Percentiles rank a stretch among this genome's conserved stretches.
Evolutionary conservation across 257 asterid species (phyloP).

Genomic region (Penstemon eatonii): DNA sequence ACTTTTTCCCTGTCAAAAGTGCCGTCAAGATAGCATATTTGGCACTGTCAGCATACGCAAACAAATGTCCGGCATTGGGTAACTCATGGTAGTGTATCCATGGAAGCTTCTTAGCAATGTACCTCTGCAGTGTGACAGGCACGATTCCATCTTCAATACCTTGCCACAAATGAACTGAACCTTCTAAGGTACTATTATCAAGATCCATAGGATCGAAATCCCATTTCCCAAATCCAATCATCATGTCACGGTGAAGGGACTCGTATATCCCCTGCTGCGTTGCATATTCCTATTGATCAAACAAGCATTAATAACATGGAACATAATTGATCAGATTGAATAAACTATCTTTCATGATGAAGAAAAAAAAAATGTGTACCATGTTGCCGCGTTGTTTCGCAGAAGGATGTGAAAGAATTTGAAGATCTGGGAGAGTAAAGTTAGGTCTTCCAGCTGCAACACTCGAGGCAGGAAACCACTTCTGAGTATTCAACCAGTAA

Average conservation of each 20-base stretch:
- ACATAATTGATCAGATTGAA: too few species aligned
- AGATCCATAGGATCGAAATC: constrained; percentile 74
- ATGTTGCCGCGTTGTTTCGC: neutral
- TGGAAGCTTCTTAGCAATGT: constrained; percentile 55
- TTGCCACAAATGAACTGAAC: constrained; percentile 70
- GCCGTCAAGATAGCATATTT: constrained; percentile 38
- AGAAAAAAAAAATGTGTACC: constrained; percentile 35
- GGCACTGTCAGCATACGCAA: constrained; percentile 22
- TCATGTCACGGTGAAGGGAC: constrained; percentile 67
- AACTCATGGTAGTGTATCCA: constrained; percentile 57
- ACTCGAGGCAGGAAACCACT: constrained; percentile 62
- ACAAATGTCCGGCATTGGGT: constrained; percentile 46
- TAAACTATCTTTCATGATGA: neutral
- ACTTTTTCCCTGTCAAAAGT: constrained; percentile 40
- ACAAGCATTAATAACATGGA: neutral
- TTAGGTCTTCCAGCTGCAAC: constrained; percentile 52
- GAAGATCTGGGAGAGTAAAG: constrained; percentile 50
- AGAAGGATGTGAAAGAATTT: constrained; percentile 34
- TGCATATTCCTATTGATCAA: constrained; percentile 42
- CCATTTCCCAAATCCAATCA: constrained; percentile 62
- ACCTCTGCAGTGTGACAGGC: constrained; percentile 59
- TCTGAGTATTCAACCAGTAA: constrained; percentile 84
- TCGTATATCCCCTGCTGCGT: constrained; percentile 65
- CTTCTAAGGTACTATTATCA: constrained; percentile 51
- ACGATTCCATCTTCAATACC: constrained; percentile 74